Evolutionary conservation across 1,284 basidiomycete genomes (phyloP).

Genomic region (Fomitopsis betulina): DNA sequence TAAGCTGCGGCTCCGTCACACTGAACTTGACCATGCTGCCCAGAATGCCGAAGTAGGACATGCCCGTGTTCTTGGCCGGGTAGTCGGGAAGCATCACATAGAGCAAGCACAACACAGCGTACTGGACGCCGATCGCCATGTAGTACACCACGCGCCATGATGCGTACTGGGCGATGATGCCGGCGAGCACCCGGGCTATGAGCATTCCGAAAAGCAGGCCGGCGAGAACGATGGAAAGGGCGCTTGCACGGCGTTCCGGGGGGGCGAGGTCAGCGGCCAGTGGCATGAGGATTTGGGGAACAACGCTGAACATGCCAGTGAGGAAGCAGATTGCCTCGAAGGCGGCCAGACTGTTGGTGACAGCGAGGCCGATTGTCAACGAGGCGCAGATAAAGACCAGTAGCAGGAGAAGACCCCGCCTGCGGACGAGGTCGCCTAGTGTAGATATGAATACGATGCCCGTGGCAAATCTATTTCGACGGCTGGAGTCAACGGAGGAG

Average conservation of each 20-base stretch:
- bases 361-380: constrained; percentile 43
- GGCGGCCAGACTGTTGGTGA: constrained; percentile 36
- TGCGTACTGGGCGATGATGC: constrained; percentile 41
- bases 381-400: constrained; percentile 32
- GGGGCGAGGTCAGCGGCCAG: constrained; percentile 52
- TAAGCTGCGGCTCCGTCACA: constrained; percentile 46
- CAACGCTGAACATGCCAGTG: constrained; percentile 40
- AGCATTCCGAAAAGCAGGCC: constrained; percentile 48
- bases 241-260: constrained; percentile 39
- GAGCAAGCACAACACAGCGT: constrained; percentile 30
- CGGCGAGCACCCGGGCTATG: constrained; percentile 43
- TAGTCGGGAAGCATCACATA: constrained; percentile 48
- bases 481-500: not conserved
- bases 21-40: constrained; percentile 42
- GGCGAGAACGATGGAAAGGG: constrained; percentile 46
- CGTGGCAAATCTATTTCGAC: constrained; percentile 36
- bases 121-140: constrained; percentile 39
- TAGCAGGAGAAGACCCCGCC: constrained; percentile 42
- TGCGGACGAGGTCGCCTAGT: constrained; percentile 47
- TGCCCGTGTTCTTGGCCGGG: constrained; percentile 37
- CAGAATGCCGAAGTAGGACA: constrained; percentile 43
- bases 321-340: constrained; percentile 47
- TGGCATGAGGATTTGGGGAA: constrained; percentile 42
- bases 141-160: constrained; percentile 46
- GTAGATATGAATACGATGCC: constrained; percentile 50